phyloP scores from a whole-genome alignment of 345 rosid species.

The Euphorbia lathyris region DNA sequence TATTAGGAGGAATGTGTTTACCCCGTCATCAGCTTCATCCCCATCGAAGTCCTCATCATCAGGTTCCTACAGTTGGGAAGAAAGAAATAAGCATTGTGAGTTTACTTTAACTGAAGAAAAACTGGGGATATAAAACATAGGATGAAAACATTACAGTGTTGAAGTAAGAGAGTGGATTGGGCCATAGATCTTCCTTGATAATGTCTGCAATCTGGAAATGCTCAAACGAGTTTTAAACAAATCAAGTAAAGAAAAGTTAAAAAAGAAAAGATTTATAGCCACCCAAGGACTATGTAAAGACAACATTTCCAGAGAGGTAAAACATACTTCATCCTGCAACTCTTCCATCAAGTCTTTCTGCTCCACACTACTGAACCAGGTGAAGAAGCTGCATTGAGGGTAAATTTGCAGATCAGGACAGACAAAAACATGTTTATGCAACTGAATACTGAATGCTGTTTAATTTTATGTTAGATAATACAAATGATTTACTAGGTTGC shows the following conservation, averaged over 20 bases:
- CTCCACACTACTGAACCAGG: conserved; percentile 67
- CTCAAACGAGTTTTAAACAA: conserved; percentile 6
- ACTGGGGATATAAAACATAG: background rate
- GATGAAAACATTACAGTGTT: conserved; percentile 51
- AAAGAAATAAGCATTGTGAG: background rate
- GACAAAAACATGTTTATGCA: background rate
- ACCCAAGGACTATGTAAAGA: background rate
- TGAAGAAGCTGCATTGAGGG: conserved; percentile 65
- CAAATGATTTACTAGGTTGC: background rate
- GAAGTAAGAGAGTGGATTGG: conserved; percentile 85
- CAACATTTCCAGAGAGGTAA: background rate
- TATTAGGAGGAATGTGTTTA: conserved; percentile 1
- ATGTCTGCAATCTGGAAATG: conserved; percentile 76
- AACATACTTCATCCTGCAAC: conserved; percentile 70
- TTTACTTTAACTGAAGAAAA: background rate
- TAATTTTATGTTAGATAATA: background rate
- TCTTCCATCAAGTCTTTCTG: conserved; percentile 58
- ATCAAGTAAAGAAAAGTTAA: background rate
- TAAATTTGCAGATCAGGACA: background rate
- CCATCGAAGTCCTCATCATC: conserved; percentile 25
- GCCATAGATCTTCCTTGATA: conserved; percentile 93
- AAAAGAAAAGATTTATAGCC: background rate
- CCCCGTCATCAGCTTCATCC: conserved; percentile 23
- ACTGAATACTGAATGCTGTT: background rate
- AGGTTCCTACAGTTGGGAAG: conserved; percentile 20